These are phyloP conservation scores for Cercospora beticola DNA, from an alignment of 2,329 filamentous ascomycete genomes.

Conservation along the genomic window DNA sequence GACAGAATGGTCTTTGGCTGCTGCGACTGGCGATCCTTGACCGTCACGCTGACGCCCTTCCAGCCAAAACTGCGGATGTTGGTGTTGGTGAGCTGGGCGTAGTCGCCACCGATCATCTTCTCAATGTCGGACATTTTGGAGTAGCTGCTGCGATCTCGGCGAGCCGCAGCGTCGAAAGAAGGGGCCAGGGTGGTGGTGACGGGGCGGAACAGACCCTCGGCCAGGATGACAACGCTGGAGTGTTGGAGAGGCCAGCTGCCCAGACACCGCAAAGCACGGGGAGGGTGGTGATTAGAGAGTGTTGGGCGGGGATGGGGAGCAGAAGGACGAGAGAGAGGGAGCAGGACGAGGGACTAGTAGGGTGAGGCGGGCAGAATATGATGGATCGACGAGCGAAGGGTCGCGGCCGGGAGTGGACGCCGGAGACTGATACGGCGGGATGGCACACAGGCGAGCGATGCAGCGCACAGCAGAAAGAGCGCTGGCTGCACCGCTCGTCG, in stretches of 20 bases:
- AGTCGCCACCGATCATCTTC: constrained; percentile 46
- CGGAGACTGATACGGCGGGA: constrained; percentile 5
- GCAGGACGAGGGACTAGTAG: not conserved
- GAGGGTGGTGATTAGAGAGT: not conserved
- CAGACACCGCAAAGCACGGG: not conserved
- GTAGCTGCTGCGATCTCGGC: constrained; percentile 36
- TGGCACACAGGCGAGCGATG: not conserved
- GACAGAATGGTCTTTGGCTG: constrained; percentile 63
- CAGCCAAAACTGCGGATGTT: constrained; percentile 66
- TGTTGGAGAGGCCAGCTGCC: constrained; percentile 2
- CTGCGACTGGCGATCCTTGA: constrained; percentile 69
- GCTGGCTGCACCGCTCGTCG: not conserved
- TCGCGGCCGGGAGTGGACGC: not conserved
- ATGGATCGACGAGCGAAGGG: not conserved
- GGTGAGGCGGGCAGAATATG: not conserved
- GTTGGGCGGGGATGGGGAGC: not conserved
- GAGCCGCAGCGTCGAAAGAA: constrained; percentile 25
- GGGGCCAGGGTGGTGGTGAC: constrained; percentile 28
- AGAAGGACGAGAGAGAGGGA: not conserved
- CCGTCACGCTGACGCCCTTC: constrained; percentile 65
- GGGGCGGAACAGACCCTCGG: not conserved
- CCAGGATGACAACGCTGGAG: not conserved
- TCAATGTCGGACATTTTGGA: constrained; percentile 48
- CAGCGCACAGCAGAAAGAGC: not conserved
- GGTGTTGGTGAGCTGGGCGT: constrained; percentile 61